Base-by-base conservation (phyloP, 2,329 filamentous ascomycete species). In the Dendryphion nanum region DNA sequence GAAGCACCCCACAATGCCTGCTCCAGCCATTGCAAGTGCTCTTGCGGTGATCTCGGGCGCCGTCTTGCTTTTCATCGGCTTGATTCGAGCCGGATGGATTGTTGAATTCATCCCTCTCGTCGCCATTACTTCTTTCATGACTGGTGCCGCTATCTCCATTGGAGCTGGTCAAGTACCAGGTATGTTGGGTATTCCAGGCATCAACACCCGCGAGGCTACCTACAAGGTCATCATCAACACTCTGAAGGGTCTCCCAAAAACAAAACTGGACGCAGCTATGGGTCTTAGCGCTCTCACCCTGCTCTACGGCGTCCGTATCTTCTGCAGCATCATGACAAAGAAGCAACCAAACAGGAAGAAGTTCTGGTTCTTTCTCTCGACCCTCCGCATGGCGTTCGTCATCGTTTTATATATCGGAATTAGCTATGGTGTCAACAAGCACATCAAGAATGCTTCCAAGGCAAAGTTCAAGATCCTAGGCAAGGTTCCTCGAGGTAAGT, bases 71-170 rank as follows among this genome's bases (percentile, higher is more conserved):
- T 81, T 83, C 50, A 79, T 97, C 45, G 93, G 93, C 8, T 71
- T 96, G 2, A 71, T 86, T 23, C 82, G 91, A 30, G 78, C 83
- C 26, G 93, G 93, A 7, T 94, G 89, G 78, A 85, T 98, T 31
- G 89, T 97, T 30, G 90, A 98, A 51, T 78, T 97, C 55, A 97
- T 98, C 53, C 87, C 93, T 1, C 77, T 97, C 38, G 84, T 89
- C 1, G 87, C 90, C 0, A 87, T 97, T 37, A 90, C 88, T 0
- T 90, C 91, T 3, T 98, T 96, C 74, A 97, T 97, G 89, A 97
- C 93, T 0, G 93, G 93, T 7, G 95, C 91, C 2, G 90, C 93
- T 37, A 78, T 98, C 64, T 95, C 80, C 55, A 97, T 98, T 59
- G 82, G 80, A 13, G 78, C 81, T 17, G 90, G 93, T 21, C 93